Conservation (phyloP, 768 basidiomycete species). For the Boletellus emodensis region DNA sequence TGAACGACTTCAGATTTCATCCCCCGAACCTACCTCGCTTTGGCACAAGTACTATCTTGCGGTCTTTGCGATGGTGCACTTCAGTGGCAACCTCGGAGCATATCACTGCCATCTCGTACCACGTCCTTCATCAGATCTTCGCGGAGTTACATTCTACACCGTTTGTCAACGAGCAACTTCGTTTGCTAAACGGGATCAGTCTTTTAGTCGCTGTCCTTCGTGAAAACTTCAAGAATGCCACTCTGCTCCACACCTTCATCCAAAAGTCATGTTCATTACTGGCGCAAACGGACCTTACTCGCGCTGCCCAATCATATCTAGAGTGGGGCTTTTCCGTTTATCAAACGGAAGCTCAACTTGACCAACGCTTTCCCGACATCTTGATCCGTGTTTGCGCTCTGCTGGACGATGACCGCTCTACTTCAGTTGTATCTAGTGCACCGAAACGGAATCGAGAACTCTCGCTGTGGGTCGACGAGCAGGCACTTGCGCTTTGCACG, state of each 20-base stretch:
- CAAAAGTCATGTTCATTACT: slow-evolving; percentile 66
- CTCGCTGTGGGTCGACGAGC: slow-evolving; percentile 59
- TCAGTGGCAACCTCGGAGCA: slow-evolving; percentile 39
- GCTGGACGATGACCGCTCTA: slow-evolving; percentile 50
- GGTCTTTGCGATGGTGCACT: slow-evolving; percentile 59
- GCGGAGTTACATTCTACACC: slow-evolving; percentile 59
- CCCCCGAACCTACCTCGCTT: slow-evolving; percentile 65
- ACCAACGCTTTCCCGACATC: slow-evolving; percentile 58
- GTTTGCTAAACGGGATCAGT: slow-evolving; percentile 67
- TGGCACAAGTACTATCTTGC: slow-evolving; percentile 45
- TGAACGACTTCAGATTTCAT: slow-evolving; percentile 50
- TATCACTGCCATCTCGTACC: slow-evolving; percentile 63
- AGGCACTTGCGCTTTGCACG: slow-evolving; percentile 41
- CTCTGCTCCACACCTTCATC: slow-evolving; percentile 64
- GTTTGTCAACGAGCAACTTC: slow-evolving; percentile 79
- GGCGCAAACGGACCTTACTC: slow-evolving; percentile 61
- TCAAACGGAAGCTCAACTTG: slow-evolving; percentile 35
- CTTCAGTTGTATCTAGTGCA: slow-evolving; percentile 27
- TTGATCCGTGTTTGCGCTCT: slow-evolving; percentile 65
- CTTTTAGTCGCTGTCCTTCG: slow-evolving; percentile 67
- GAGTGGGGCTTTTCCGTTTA: slow-evolving; percentile 70
- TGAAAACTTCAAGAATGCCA: slow-evolving; percentile 50
- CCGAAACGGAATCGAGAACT: slow-evolving; percentile 44
- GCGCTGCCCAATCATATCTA: slow-evolving; percentile 69
- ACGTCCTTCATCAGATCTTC: slow-evolving; percentile 72